These are phyloP conservation scores for Metschnikowia noctiluminum DNA, from an alignment of 805 yeast species.

Conservation along the genomic window DNA sequence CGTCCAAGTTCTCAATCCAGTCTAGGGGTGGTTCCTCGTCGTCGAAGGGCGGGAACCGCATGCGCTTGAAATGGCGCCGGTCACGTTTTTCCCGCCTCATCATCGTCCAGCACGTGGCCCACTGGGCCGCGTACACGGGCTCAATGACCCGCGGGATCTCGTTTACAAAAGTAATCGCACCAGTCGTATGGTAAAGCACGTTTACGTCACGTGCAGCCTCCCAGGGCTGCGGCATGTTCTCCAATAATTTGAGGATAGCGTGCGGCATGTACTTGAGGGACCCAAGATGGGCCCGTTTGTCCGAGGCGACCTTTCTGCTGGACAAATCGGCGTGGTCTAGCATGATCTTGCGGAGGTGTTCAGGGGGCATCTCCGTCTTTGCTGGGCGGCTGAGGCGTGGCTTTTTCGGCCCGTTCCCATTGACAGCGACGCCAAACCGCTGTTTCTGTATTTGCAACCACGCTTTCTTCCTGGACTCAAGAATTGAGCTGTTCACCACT, in stretches of 20 bases:
- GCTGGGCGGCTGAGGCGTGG: slow-evolving; percentile 54
- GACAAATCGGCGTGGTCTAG: slow-evolving; percentile 83
- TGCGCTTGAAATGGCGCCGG: slow-evolving; percentile 81
- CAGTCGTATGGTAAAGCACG: slow-evolving; percentile 85
- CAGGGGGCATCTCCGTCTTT: slow-evolving; percentile 88
- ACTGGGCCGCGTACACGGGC: slow-evolving; percentile 88
- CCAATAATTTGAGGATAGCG: slow-evolving; percentile 82
- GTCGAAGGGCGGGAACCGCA: slow-evolving; percentile 94
- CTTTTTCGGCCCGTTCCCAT: slow-evolving; percentile 12
- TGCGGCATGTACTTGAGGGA: slow-evolving; percentile 95
- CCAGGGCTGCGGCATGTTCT: slow-evolving; percentile 99
- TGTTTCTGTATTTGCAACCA: slow-evolving; percentile 66
- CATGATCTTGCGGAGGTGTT: slow-evolving; percentile 82
- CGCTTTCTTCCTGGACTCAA: slow-evolving; percentile 45
- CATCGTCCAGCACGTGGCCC: slow-evolving; percentile 90
- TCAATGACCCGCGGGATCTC: slow-evolving; percentile 90
- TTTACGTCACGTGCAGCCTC: slow-evolving; percentile 80
- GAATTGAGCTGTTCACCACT: slow-evolving; percentile 17
- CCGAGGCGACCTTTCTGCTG: slow-evolving; percentile 71
- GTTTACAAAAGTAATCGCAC: slow-evolving; percentile 93
- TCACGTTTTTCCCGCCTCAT: slow-evolving; percentile 96
- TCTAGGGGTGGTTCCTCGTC: slow-evolving; percentile 94
- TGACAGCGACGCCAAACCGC: slow-evolving; percentile 36
- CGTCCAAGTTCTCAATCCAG: slow-evolving; percentile 77
- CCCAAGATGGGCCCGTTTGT: slow-evolving; percentile 83